phyloP scores from a whole-genome alignment of 1,284 basidiomycete species.

The Agroathelia rolfsii region DNA sequence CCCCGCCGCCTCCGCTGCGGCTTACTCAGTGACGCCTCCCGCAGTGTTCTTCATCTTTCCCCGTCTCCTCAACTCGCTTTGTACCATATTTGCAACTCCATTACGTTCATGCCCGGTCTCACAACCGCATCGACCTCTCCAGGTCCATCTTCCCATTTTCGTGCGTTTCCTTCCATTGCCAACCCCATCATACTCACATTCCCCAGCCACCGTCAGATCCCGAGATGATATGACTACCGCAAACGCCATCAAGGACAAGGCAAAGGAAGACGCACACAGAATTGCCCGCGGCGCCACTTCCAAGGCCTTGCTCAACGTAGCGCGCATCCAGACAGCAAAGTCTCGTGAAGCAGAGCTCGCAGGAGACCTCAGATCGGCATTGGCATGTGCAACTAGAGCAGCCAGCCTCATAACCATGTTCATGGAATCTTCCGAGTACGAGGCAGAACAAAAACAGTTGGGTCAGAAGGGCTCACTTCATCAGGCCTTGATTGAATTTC shows the following conservation, averaged over 20 bases:
- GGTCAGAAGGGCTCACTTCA: conserved; percentile 38
- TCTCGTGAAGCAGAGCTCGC: conserved; percentile 42
- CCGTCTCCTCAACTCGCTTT: too few relatives aligned
- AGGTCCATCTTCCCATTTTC: too few relatives aligned
- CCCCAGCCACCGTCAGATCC: too few relatives aligned
- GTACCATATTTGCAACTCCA: too few relatives aligned
- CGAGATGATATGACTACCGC: conserved; percentile 41
- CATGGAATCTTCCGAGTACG: conserved; percentile 49
- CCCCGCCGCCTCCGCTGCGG: too few relatives aligned
- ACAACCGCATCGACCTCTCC: too few relatives aligned
- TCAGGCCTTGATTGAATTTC: conserved; percentile 49
- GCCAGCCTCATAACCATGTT: conserved; percentile 46
- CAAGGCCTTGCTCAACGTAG: conserved; percentile 46
- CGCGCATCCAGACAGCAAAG: conserved; percentile 39
- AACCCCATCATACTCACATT: too few relatives aligned
- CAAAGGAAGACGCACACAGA: conserved; percentile 44
- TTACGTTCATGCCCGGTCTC: too few relatives aligned
- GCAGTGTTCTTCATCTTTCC: too few relatives aligned
- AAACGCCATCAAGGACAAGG: conserved; percentile 57
- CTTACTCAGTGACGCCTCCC: too few relatives aligned
- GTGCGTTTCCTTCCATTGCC: too few relatives aligned
- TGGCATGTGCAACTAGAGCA: conserved; percentile 47
- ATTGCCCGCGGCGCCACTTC: conserved; percentile 45
- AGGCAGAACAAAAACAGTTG: conserved; percentile 32
- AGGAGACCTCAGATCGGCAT: conserved; percentile 51